A percentile compares a stretch with the other conserved stretches of the same genome.
Conservation (phyloP, 2,329 filamentous ascomycete genomes). For the Cryphonectria naterciae region DNA sequence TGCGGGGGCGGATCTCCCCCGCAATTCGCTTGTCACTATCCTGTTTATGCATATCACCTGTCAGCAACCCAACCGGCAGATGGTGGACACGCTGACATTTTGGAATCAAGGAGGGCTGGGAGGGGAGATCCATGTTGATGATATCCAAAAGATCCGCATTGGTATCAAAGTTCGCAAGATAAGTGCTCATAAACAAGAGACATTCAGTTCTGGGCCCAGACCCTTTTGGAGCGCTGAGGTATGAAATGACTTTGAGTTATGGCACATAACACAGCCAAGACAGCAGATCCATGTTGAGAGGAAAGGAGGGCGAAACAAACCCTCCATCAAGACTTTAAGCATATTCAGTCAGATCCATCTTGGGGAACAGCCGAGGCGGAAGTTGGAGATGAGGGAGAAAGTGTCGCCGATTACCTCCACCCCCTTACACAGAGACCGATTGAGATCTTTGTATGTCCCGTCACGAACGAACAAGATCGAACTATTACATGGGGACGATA, state of each 20-base stretch:
- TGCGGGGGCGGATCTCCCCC: not conserved
- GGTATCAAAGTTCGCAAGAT: no score
- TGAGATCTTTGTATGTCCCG: no score
- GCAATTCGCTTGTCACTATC: not conserved
- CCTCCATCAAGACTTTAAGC: no score
- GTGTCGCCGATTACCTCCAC: no score
- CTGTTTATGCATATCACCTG: not conserved
- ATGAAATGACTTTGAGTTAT: not conserved
- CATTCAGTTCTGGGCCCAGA: no score
- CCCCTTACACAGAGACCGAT: no score
- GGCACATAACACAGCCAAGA: not conserved
- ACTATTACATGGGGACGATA: no score
- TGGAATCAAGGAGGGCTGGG: not conserved
- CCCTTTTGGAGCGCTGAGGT: not conserved
- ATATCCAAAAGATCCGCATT: not conserved
- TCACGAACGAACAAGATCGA: no score
- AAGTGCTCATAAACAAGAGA: not conserved
- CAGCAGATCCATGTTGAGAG: not conserved
- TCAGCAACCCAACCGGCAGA: not conserved
- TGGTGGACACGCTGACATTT: not conserved
- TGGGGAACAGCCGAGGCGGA: no score
- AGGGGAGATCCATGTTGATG: not conserved
- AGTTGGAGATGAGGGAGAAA: no score
- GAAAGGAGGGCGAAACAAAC: not conserved
- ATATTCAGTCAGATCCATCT: not conserved